Evolutionary conservation across 192 early-diverging fungal species (phyloP), one percentile per base, ranked within the genome.

Genomic region (Tieghemiomyces parasiticus): DNA sequence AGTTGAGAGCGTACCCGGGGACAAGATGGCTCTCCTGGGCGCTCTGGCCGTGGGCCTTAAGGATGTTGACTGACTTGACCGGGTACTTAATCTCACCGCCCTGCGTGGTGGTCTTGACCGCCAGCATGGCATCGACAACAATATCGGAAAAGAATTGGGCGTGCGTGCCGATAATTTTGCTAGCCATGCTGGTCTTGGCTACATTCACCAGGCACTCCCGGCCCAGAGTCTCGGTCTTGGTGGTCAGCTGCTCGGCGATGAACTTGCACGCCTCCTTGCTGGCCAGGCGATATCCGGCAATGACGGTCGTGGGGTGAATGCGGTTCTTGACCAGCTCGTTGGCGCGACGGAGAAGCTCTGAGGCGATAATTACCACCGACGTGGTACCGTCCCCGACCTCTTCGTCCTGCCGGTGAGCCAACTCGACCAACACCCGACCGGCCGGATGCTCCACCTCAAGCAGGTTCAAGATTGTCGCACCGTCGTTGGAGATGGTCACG

Each of bases 381-480:
- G 96, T 99, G 4, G 96, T 99, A 16, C 96, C 96, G 71, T 99
- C 96, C 46, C 96, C 96, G 1, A 99, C 96, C 72, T 99, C 96
- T 61, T 92, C 92, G 75, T 99, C 96, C 75, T 99, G 96, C 72
- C 97, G 96, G 70, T 99, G 92, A 35, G 96, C 93, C 31, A 99
- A 83, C 74, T 99, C 95, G 16, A 99, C 94, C 28, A 99, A 71
- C 29, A 99, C 89, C 65, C 86, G 89, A 53, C 85, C 96, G 20
- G 94, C 96, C 34, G 96, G 96, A 66, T 99, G 94, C 73, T 99
- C 93, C 4, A 99, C 94, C 70, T 99, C 96, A 26, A 99, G 79
- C 50, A 99, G 82, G 61, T 86, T 79, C 59, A 99, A 71, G 71
- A 99, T 99, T 35, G 96, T 99, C 4, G 96, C 96, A 31, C 96